Base-by-base conservation (phyloP, 1,284 basidiomycete species). In the Clitocybe nebularis region DNA sequence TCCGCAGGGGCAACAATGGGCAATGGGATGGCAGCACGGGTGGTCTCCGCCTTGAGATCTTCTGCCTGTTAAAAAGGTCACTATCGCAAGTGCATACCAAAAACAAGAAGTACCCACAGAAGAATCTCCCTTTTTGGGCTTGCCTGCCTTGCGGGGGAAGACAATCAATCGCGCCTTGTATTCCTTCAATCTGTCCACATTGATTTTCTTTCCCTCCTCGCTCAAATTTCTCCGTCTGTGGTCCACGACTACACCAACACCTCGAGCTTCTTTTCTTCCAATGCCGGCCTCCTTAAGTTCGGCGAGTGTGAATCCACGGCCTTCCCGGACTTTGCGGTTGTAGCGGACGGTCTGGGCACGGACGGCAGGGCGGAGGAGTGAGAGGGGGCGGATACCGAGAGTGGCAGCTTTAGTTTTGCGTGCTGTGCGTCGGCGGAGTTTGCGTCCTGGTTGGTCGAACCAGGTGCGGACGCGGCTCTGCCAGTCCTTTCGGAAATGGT, bases 401-500 rank as follows among this genome's bases (percentile, higher is more conserved):
- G 81, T 71, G 44, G 93, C 82, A 48, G 93, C 93, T 78, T 97
- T 98, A 61, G 79, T 76, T 71, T 91, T 85, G 69, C 96, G 91
- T 40, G 94, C 93, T 51, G 79, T 85, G 67, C 96, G 90, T 68
- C 96, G 83, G 67, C 92, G 88, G 71, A 95, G 89, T 77, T 99
- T 99, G 69, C 90, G 89, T 47, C 94, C 96, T 52, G 95, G 93
- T 74, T 99, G 96, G 79, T 99, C 91, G 69, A 99, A 99, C 95
- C 94, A 94, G 64, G 90, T 95, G 71, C 87, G 88, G 62, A 96
- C 92, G 58, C 85, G 84, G 64, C 84, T 79, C 71, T 95, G 89
- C 93, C 93, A 96, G 71, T 96, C 93, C 86, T 99, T 99, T 75
- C 84, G 91, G 84, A 97, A 97, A 68, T 97, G 94, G 75, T 94